These are phyloP conservation scores for Yarrowia sp. DNA, from an alignment of 805 yeast species.

Conservation along the genomic window DNA sequence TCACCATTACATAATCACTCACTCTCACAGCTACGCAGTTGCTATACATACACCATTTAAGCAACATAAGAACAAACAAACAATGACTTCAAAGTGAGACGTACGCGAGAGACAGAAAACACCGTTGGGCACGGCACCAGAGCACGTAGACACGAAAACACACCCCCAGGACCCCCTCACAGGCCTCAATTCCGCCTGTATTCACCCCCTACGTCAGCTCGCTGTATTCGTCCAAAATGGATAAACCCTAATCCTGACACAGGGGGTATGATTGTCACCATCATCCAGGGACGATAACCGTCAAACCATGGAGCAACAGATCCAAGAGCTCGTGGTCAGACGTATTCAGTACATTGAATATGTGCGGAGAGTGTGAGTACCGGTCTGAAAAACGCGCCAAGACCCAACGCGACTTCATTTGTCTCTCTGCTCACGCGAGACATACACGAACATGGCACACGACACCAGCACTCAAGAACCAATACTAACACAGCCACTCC, in stretches of 20 bases:
- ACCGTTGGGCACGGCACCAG: neutral
- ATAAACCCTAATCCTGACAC: constrained; percentile 9
- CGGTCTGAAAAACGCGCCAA: neutral
- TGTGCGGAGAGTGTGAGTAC: constrained; percentile 32
- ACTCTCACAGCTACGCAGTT: too few species aligned
- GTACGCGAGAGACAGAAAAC: neutral
- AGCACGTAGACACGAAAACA: neutral
- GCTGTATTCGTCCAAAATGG: neutral
- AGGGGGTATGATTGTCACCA: constrained; percentile 8
- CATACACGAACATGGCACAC: constrained; percentile 7
- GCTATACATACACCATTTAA: neutral
- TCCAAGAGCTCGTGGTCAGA: constrained; percentile 33
- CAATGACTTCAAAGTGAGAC: neutral
- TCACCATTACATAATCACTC: neutral
- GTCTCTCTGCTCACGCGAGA: neutral
- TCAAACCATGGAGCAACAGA: constrained; percentile 26
- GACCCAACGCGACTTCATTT: neutral
- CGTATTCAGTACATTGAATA: constrained; percentile 31
- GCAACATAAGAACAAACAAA: constrained; percentile 8
- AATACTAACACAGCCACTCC: constrained; percentile 26
- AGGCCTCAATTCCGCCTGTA: neutral
- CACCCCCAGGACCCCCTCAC: neutral
- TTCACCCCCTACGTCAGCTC: neutral
- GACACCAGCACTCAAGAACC: neutral
- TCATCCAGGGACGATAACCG: neutral